Evolutionary conservation across 306 rosid species (phyloP).

Genomic region (Castanea sativa): DNA sequence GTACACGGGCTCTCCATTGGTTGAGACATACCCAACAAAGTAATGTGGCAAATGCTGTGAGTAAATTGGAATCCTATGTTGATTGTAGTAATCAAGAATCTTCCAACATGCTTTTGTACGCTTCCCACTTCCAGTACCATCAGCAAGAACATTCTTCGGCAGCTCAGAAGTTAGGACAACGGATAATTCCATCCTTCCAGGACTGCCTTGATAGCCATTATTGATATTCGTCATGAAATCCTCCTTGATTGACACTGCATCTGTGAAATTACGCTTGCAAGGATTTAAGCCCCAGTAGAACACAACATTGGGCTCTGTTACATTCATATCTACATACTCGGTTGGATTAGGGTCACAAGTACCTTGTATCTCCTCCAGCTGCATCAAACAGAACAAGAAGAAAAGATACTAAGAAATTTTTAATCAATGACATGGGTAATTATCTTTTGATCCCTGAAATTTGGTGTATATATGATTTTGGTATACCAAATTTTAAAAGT

Average conservation of each 20-base stretch:
- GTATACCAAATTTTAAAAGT: too few species aligned
- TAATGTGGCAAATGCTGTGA: slow-evolving; percentile 29
- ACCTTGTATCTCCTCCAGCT: slow-evolving; percentile 41
- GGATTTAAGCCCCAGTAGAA: slow-evolving; percentile 47
- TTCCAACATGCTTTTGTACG: slow-evolving; percentile 29
- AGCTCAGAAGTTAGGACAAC: slow-evolving; percentile 23
- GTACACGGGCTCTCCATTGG: slow-evolving; percentile 11
- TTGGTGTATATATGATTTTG: too few species aligned
- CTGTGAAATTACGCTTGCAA: not conserved
- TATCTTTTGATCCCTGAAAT: too few species aligned
- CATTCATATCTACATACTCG: slow-evolving; percentile 31
- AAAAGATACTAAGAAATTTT: slow-evolving; percentile 5
- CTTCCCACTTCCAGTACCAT: slow-evolving; percentile 16
- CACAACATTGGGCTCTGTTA: slow-evolving; percentile 34
- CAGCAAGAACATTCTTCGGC: slow-evolving; percentile 25
- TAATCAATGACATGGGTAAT: not conserved
- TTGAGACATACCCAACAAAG: slow-evolving; percentile 19
- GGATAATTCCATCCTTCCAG: slow-evolving; percentile 39
- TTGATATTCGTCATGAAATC: slow-evolving; percentile 36
- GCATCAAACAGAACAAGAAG: slow-evolving; percentile 12
- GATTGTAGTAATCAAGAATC: slow-evolving; percentile 12
- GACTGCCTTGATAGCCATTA: slow-evolving; percentile 28
- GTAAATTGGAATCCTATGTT: slow-evolving; percentile 13
- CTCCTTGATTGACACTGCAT: slow-evolving; percentile 15
- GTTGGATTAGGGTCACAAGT: slow-evolving; percentile 51